A percentile compares a stretch with the other conserved stretches of the same genome.
These are phyloP conservation scores for Tricholoma terreum DNA, from an alignment of 768 basidiomycete genomes.

Conservation along the genomic window DNA sequence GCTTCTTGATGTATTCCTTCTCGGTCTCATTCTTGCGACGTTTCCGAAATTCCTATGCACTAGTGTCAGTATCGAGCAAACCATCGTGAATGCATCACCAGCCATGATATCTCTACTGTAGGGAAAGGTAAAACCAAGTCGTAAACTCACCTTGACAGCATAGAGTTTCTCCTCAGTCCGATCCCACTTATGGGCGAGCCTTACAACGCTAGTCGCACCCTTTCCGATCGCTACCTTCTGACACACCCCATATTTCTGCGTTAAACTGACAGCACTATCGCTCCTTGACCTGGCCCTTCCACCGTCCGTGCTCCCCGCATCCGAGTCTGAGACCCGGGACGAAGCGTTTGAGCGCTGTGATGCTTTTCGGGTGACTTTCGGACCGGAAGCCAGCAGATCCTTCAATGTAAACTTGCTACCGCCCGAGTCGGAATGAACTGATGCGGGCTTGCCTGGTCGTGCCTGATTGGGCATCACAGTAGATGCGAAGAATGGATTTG, in stretches of 20 bases:
- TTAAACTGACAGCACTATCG: constrained; percentile 44
- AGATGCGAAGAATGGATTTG: constrained; percentile 11
- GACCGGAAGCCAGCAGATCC: constrained; percentile 67
- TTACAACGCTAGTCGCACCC: constrained; percentile 96
- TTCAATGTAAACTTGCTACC: constrained; percentile 78
- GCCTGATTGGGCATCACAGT: constrained; percentile 10
- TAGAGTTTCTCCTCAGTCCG: constrained; percentile 94
- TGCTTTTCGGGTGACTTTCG: constrained; percentile 67
- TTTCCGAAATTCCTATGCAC: constrained; percentile 88
- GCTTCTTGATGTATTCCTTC: constrained; percentile 99
- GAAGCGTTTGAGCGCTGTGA: constrained; percentile 68
- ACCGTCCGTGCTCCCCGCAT: constrained; percentile 33
- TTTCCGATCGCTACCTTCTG: constrained; percentile 97
- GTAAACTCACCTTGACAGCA: constrained; percentile 82
- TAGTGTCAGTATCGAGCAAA: background rate
- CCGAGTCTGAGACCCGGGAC: constrained; percentile 66
- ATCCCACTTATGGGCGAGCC: constrained; percentile 99
- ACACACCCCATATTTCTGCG: constrained; percentile 96
- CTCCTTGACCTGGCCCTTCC: constrained; percentile 31
- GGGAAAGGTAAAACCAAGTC: constrained; percentile 4
- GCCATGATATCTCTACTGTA: background rate
- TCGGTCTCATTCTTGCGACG: constrained; percentile 97
- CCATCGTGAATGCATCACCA: constrained; percentile 3
- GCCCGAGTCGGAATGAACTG: constrained; percentile 53
- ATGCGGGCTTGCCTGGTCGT: constrained; percentile 32